phyloP scores from a whole-genome alignment of 768 basidiomycete genomes.

The Clavaria fumosa region DNA sequence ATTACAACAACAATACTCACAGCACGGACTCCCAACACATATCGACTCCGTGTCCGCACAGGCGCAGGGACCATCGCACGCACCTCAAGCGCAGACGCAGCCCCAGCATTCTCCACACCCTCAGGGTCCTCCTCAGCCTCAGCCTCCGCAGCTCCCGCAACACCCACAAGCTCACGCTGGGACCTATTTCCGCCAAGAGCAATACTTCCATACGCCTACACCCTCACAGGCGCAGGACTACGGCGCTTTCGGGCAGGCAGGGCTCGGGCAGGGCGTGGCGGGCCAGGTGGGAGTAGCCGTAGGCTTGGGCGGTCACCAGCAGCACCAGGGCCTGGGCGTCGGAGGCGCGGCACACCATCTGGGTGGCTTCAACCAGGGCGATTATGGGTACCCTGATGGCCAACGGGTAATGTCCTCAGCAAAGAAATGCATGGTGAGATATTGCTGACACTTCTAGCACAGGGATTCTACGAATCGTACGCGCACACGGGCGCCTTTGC shows the following conservation, averaged over 20 bases:
- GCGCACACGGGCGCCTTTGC: conserved; percentile 46
- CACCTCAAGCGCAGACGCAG: conserved; percentile 27
- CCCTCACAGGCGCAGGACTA: background rate
- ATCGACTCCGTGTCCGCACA: conserved; percentile 42
- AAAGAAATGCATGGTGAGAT: no score
- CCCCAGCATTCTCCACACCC: conserved; percentile 17
- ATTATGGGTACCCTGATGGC: conserved; percentile 55
- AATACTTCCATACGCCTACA: background rate
- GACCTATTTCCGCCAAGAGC: background rate
- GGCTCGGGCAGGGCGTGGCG: background rate
- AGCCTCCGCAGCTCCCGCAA: conserved; percentile 29
- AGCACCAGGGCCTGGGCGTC: background rate
- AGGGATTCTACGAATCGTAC: conserved; percentile 73
- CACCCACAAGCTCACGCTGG: conserved; percentile 24
- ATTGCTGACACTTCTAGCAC: conserved; percentile 13
- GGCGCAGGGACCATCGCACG: no score
- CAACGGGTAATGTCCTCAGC: conserved; percentile 55
- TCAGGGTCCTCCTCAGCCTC: conserved; percentile 26
- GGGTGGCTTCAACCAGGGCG: conserved; percentile 40
- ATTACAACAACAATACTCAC: conserved; percentile 45
- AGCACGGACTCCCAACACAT: conserved; percentile 50
- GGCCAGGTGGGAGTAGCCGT: background rate
- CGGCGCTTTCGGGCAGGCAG: background rate
- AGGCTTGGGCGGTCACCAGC: no score
- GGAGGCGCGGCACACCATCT: conserved; percentile 18